A percentile compares a stretch with the other conserved stretches of the same genome.
Conservation (phyloP, 176 grass and related monocot species). For the Musa beccarii region DNA sequence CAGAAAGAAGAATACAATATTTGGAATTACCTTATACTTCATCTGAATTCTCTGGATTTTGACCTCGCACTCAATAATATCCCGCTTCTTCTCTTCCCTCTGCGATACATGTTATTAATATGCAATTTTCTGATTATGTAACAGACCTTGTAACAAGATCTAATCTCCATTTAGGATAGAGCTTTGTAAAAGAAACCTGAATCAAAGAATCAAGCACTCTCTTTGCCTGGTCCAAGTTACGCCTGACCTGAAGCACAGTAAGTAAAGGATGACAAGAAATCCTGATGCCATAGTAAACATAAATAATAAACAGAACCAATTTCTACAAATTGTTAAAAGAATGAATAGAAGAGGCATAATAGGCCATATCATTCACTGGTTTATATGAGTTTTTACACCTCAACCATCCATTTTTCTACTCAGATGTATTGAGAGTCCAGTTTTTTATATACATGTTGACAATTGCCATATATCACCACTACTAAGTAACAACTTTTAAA, state of each 20-base stretch:
- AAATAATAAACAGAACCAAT: background rate
- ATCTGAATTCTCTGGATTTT: slow-evolving; percentile 76
- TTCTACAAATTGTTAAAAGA: background rate
- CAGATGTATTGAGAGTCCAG: background rate
- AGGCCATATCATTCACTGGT: background rate
- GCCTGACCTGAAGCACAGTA: slow-evolving; percentile 53
- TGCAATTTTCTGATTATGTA: background rate
- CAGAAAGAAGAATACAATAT: background rate
- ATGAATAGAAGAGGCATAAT: background rate
- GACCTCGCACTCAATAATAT: slow-evolving; percentile 69
- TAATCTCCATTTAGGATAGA: background rate
- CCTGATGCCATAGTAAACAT: background rate
- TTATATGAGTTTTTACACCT: background rate
- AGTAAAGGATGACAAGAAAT: slow-evolving; percentile 6
- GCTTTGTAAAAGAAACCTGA: slow-evolving; percentile 42
- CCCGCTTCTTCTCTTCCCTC: slow-evolving; percentile 94
- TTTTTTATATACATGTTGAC: background rate
- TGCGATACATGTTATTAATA: slow-evolving; percentile 25
- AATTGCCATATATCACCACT: background rate
- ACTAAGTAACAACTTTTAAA: background rate
- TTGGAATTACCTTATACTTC: slow-evolving; percentile 73
- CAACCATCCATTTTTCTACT: background rate
- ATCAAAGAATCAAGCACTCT: slow-evolving; percentile 72
- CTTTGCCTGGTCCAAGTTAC: slow-evolving; percentile 94
- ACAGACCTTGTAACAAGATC: background rate